A percentile compares a stretch with the other conserved stretches of the same genome.
Evolutionary conservation across 495 filamentous ascomycete species (phyloP).

Genomic region (Penicillium canescens): DNA sequence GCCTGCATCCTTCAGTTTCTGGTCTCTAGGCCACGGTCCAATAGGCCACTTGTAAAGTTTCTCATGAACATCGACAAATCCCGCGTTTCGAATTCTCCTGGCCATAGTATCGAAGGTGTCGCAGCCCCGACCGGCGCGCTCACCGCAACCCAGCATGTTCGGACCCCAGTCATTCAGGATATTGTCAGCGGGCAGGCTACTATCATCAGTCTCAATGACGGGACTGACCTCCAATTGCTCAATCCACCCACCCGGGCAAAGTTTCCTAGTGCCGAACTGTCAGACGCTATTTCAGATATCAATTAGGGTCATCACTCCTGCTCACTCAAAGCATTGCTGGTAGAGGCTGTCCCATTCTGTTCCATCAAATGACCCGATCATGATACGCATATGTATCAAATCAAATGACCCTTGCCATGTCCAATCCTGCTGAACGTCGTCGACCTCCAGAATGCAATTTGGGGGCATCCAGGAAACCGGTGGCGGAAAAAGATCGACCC

Average conservation of each 20-base stretch:
- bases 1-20: slow-evolving; percentile 61
- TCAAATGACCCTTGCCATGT: slow-evolving; percentile 21
- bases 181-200: slow-evolving; percentile 28
- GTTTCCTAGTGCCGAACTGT: slow-evolving; percentile 1
- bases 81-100: slow-evolving; percentile 21
- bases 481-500: slow-evolving; percentile 13
- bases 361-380: slow-evolving; percentile 11
- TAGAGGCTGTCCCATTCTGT: slow-evolving; percentile 24
- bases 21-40: slow-evolving; percentile 63
- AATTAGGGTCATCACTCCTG: too few relatives aligned
- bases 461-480: neutral
- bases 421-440: slow-evolving; percentile 18
- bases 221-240: slow-evolving; percentile 50
- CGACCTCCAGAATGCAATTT: neutral
- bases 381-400: slow-evolving; percentile 19
- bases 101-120: slow-evolving; percentile 7
- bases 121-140: neutral
- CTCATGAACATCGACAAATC: slow-evolving; percentile 27
- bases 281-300: too few relatives aligned
- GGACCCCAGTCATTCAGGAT: slow-evolving; percentile 15
- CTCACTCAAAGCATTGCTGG: slow-evolving; percentile 7
- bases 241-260: slow-evolving; percentile 49
- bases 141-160: slow-evolving; percentile 12
- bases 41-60: slow-evolving; percentile 59
- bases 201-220: slow-evolving; percentile 40